phyloP scores from a whole-genome alignment of 805 yeast species.

The Metschnikowia reukaufii region DNA sequence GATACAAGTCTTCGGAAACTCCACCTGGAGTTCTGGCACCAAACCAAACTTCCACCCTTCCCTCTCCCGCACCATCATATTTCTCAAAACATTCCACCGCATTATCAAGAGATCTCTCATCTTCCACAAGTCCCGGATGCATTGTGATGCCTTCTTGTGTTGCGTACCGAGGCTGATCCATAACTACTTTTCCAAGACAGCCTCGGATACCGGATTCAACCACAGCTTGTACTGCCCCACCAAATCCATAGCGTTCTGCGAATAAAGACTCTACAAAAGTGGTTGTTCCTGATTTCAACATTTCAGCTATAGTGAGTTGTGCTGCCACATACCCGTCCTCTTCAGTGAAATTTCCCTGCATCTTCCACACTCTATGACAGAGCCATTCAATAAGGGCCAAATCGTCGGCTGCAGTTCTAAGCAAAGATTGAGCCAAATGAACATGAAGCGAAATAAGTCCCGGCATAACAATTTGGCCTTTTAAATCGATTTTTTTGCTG shows the following conservation, averaged over 20 bases:
- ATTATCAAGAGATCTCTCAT: constrained; percentile 14
- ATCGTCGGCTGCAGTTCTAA: constrained; percentile 18
- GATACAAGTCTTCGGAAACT: constrained; percentile 17
- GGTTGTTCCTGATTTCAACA: constrained; percentile 20
- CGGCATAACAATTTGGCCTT: constrained; percentile 17
- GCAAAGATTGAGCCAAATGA: constrained; percentile 17
- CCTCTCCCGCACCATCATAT: constrained; percentile 15
- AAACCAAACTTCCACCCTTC: constrained; percentile 19
- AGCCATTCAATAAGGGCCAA: constrained; percentile 18
- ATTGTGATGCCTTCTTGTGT: constrained; percentile 18
- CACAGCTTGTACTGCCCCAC: constrained; percentile 18
- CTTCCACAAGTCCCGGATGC: constrained; percentile 17
- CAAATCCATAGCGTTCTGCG: constrained; percentile 18
- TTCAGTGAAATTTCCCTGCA: constrained; percentile 19
- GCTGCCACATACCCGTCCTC: constrained; percentile 18
- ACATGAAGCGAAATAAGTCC: constrained; percentile 18
- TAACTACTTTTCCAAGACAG: constrained; percentile 18
- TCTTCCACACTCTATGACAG: constrained; percentile 16
- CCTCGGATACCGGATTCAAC: constrained; percentile 19
- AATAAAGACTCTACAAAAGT: constrained; percentile 18
- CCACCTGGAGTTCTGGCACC: constrained; percentile 19
- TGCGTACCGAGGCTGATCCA: constrained; percentile 21
- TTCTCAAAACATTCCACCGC: constrained; percentile 12
- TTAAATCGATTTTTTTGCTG: constrained; percentile 7
- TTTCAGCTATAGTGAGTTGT: constrained; percentile 18